phyloP scores from a whole-genome alignment of 345 rosid species.

The Angophora floribunda region DNA sequence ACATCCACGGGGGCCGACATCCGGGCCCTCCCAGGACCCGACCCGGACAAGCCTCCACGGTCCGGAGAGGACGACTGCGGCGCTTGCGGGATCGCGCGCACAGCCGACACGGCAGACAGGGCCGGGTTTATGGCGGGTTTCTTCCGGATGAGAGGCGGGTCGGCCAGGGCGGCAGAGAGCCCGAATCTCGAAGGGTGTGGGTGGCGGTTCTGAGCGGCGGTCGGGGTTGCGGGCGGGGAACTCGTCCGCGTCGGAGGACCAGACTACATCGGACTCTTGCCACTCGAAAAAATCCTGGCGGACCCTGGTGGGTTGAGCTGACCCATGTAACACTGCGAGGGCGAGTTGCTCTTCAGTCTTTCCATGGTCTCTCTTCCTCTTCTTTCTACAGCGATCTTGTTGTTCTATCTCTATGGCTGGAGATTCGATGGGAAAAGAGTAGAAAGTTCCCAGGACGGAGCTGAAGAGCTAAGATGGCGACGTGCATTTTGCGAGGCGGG shows the following conservation, averaged over 20 bases:
- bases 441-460: neutral
- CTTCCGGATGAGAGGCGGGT: neutral
- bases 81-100: neutral
- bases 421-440: neutral
- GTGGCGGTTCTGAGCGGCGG: neutral
- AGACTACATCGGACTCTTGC: constrained; percentile 3
- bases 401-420: neutral
- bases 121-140: neutral
- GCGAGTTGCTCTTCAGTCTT: neutral
- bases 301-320: neutral
- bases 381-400: neutral
- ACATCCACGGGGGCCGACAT: constrained; percentile 6
- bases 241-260: neutral
- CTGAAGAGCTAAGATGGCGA: neutral
- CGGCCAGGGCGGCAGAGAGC: neutral
- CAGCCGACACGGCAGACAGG: constrained; percentile 1
- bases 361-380: neutral
- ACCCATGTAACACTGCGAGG: neutral
- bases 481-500: neutral
- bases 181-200: neutral
- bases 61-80: neutral
- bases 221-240: neutral
- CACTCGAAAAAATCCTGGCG: neutral
- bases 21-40: neutral
- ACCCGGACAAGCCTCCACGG: neutral